Base-by-base conservation (phyloP, 805 yeast genomes). In the Saturnispora ahearnii region DNA sequence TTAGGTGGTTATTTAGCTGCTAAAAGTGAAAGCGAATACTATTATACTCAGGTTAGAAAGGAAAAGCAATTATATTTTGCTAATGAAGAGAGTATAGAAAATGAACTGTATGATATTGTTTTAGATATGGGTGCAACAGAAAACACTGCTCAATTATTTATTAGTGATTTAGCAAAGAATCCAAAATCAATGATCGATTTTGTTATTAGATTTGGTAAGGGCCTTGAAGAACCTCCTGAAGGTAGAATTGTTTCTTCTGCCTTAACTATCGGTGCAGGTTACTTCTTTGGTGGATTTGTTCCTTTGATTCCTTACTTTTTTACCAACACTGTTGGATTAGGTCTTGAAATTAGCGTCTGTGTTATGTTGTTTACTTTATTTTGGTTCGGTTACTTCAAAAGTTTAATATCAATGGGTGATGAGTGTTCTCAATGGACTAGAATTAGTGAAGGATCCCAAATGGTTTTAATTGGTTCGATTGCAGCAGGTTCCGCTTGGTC, bases 401-500 rank as follows among this genome's bases (percentile, higher is more conserved):
- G 97, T 13, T 69, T 84, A 41, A 78, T 89, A 46, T 84, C 97
- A 4, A 79, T 90, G 71, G 96, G 95, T 49, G 80, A 78, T 24
- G 89, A 81, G 53, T 78, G 86, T 58, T 75, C 87, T n/a, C 60
- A 63, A 2, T 59, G 63, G 54, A 79, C 77, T 55, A 84, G 83
- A 61, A 68, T 84, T 3, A 69, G 73, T 46, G 96, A 90, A 66
- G 98, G 97, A 41, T 51, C 84, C 18, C 95, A 88, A 68, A 91
- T 93, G 98, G 81, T 88, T 48, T 67, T 84, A n/a, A 90, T 87
- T 46, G 99, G 99, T 37, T 95, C 97, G n/a, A 71, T 85, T 31
- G 98, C 99, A 22, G 98, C 99, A 4, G 95, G 96, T 4, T 86
- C 95, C 24, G 99, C 99, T 10, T 91, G 96, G 96, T 79, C 79